A percentile compares a stretch with the other conserved stretches of the same genome.
These are phyloP conservation scores for Lachancea thermotolerans DNA, from an alignment of 805 yeast genomes.

Conservation along the genomic window DNA sequence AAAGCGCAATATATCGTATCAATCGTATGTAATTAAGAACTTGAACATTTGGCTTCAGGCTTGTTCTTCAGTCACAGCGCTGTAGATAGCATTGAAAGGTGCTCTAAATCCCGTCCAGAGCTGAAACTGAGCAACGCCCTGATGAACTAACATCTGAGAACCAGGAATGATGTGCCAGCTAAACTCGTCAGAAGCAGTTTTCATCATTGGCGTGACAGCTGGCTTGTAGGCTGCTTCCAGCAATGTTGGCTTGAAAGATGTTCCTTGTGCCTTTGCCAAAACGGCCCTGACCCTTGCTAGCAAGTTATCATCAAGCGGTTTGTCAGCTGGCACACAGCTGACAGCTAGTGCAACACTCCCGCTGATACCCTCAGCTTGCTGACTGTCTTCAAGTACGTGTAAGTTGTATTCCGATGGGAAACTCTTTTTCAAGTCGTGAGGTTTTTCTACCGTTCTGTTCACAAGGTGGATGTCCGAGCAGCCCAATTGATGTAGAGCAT, in stretches of 20 bases:
- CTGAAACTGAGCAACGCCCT: constrained; percentile 83
- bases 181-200: constrained; percentile 51
- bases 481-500: constrained; percentile 75
- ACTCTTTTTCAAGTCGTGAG: constrained; percentile 47
- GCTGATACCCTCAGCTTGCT: constrained; percentile 34
- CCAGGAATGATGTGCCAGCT: constrained; percentile 88
- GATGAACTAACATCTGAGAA: constrained; percentile 84
- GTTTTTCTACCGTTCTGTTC: constrained; percentile 70
- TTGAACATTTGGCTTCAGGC: too few species aligned
- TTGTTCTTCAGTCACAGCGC: constrained; percentile 42
- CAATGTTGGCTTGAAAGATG: constrained; percentile 46
- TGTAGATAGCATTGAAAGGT: constrained; percentile 54
- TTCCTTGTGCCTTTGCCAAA: constrained; percentile 36
- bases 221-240: constrained; percentile 97
- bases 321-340: constrained; percentile 80
- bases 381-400: constrained; percentile 45
- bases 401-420: constrained; percentile 60
- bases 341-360: constrained; percentile 54
- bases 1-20: background rate
- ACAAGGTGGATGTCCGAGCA: constrained; percentile 68
- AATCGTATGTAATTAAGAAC: background rate
- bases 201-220: constrained; percentile 77
- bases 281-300: constrained; percentile 41
- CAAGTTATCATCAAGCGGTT: constrained; percentile 52
- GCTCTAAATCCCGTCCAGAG: constrained; percentile 65